Percentiles rank a stretch among this genome's conserved stretches.
These are phyloP conservation scores for Gaillardinia entomophila DNA, from an alignment of 805 yeast genomes.

Conservation along the genomic window DNA sequence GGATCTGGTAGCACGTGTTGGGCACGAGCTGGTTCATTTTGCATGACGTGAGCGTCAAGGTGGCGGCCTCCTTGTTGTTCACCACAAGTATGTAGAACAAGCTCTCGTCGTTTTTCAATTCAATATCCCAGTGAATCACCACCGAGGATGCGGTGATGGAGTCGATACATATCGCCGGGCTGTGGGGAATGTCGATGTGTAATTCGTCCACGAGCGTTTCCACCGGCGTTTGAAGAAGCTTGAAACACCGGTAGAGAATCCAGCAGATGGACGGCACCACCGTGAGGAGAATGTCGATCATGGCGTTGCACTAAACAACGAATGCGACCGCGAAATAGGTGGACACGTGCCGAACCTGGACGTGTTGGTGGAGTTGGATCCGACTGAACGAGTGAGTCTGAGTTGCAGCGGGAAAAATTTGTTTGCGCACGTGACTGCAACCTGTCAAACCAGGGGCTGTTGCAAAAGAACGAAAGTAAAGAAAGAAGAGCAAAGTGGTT, in stretches of 20 bases:
- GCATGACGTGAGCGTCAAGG: slow-evolving; percentile 28
- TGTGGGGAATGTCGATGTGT: slow-evolving; percentile 49
- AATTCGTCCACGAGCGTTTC: slow-evolving; percentile 41
- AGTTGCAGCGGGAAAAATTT: too few relatives aligned
- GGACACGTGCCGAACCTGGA: too few relatives aligned
- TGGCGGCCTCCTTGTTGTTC: slow-evolving; percentile 31
- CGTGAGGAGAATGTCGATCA: slow-evolving; percentile 30
- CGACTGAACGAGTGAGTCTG: too few relatives aligned
- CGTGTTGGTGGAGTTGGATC: too few relatives aligned
- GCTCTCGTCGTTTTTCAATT: slow-evolving; percentile 20
- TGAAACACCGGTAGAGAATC: slow-evolving; percentile 34
- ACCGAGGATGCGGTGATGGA: slow-evolving; percentile 41
- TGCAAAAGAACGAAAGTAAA: too few relatives aligned
- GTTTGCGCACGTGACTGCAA: too few relatives aligned
- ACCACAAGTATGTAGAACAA: slow-evolving; percentile 28
- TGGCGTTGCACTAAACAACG: slow-evolving; percentile 6
- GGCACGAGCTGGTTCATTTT: slow-evolving; percentile 24
- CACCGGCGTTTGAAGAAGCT: slow-evolving; percentile 38
- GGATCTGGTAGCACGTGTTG: slow-evolving; percentile 26
- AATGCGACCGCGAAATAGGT: too few relatives aligned
- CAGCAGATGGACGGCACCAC: slow-evolving; percentile 31
- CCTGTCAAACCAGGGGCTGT: too few relatives aligned
- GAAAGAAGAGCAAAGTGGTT: too few relatives aligned
- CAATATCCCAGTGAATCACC: slow-evolving; percentile 53
- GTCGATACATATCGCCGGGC: slow-evolving; percentile 52